Evolutionary conservation across 2,329 filamentous ascomycete species (phyloP), one percentile per base, ranked within the genome.

Genomic region (Trichoderma simmonsii): DNA sequence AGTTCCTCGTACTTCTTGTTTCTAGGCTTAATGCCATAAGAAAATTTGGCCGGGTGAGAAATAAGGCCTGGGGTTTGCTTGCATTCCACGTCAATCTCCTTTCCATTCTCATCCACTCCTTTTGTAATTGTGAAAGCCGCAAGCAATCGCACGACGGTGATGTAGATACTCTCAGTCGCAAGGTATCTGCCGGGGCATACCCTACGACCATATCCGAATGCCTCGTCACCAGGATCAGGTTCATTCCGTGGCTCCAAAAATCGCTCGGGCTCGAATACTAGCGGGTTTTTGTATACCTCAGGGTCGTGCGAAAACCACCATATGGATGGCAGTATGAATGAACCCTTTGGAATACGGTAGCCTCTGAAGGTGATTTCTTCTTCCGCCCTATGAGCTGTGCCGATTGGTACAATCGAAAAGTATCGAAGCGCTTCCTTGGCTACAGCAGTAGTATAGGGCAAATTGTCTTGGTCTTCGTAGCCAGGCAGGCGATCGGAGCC

Each of bases 261-360:
- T 1, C 79, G 75, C 6, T 77, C 76, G 3, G 78, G 79, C 39
- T 79, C 62, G 39, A 81, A 81, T 4, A 24, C 15, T 2, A 69
- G 62, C 0, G 79, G 80, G 15, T 80, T 73, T 0, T 87, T 84
- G 78, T 93, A 61, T 54, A 43, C 36, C 24, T 70, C n/a, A 4
- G 71, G 66, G 39, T 72, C 59, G 14, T 72, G 39, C 15, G 24
- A 26, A 14, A 59, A 26, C 71, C 71, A 72, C 71, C 71, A 72
- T 14, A 34, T 3, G 11, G 21, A 57, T 30, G 24, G 21, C 3
- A 48, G 26, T 28, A 65, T 48, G 24, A 21, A 30, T n/a, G 69
- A 36, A 1, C 69, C 61, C 12, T 66, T 71, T 57, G 69, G 69
- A n/a, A 71, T 71, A 15, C 61, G 69, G 39, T 57, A 71, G 2